Percentiles rank a stretch among this genome's conserved stretches.
phyloP scores from a whole-genome alignment of 192 early-diverging fungal genomes.

The Dissophora ornata region DNA sequence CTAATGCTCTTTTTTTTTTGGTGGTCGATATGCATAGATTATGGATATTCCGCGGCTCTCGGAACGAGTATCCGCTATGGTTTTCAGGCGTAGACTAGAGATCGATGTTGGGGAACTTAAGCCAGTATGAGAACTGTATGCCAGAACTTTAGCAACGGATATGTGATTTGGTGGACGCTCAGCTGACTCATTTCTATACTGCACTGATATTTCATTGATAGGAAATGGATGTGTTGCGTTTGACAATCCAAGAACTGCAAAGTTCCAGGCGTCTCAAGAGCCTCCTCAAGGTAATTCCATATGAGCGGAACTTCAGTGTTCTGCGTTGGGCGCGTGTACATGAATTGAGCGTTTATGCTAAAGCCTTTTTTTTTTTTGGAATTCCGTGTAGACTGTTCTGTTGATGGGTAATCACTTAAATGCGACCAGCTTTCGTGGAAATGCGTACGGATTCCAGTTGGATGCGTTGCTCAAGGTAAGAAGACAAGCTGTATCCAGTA shows the following conservation, averaged over 20 bases:
- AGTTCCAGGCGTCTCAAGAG: slow-evolving; percentile 55
- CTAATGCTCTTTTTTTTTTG: too few species aligned
- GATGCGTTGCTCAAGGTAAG: slow-evolving; percentile 66
- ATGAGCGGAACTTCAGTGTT: too few species aligned
- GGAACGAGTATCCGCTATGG: slow-evolving; percentile 63
- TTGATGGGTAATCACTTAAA: slow-evolving; percentile 68
- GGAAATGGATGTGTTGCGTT: slow-evolving; percentile 61
- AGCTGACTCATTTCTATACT: too few species aligned
- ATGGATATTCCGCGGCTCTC: slow-evolving; percentile 64
- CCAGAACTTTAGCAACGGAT: too few species aligned
- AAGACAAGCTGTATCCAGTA: too few species aligned
- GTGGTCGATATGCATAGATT: too few species aligned
- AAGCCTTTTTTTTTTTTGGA: too few species aligned
- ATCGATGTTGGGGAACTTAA: slow-evolving; percentile 61
- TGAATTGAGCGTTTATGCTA: too few species aligned
- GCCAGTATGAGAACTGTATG: slow-evolving; percentile 37
- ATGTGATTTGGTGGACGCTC: too few species aligned
- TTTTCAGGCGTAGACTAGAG: slow-evolving; percentile 63
- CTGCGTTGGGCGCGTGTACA: too few species aligned
- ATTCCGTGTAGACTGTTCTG: slow-evolving; percentile 58
- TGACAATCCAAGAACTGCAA: slow-evolving; percentile 60
- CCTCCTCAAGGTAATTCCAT: slow-evolving; percentile 63
- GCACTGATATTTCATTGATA: too few species aligned
- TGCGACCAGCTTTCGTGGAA: slow-evolving; percentile 64
- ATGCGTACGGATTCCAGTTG: slow-evolving; percentile 67